Percentiles rank a stretch among this genome's conserved stretches.
phyloP scores from a whole-genome alignment of 176 grass and related monocot genomes.

The Musa schizocarpa region DNA sequence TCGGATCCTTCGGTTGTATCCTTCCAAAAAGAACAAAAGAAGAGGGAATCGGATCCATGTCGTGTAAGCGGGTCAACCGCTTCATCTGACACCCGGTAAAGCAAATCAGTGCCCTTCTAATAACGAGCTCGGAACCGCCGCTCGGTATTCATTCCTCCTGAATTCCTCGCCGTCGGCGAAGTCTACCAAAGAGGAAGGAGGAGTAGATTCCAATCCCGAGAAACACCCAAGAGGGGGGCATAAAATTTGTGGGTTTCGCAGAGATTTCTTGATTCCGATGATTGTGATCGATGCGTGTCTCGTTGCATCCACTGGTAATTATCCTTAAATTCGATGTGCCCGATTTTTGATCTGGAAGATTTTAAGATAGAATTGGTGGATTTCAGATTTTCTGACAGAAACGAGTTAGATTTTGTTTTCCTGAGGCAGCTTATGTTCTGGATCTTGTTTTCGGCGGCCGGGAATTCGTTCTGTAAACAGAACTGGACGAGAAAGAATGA shows the following conservation, averaged over 20 bases:
- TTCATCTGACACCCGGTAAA: not conserved
- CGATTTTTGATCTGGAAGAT: not conserved
- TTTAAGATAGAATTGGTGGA: not conserved
- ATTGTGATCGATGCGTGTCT: not conserved
- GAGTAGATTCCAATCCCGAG: not conserved
- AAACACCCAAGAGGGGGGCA: not conserved
- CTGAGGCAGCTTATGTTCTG: not conserved
- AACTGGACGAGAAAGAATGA: not conserved
- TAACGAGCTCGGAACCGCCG: not conserved
- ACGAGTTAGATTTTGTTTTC: not conserved
- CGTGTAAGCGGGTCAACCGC: not conserved
- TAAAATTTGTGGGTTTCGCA: not conserved
- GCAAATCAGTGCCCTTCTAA: not conserved
- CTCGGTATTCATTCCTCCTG: not conserved
- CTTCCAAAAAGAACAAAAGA: too few relatives aligned
- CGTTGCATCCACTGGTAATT: not conserved
- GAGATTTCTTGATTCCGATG: not conserved
- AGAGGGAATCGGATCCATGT: not conserved
- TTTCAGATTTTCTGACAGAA: not conserved
- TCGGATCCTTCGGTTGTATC: too few relatives aligned
- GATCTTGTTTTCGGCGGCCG: constrained; percentile 2
- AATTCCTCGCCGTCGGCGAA: not conserved
- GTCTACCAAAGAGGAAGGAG: not conserved
- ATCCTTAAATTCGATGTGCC: not conserved
- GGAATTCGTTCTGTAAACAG: not conserved